A percentile compares a stretch with the other conserved stretches of the same genome.
Conservation (phyloP, 306 rosid species). For the Vigna hirtella region DNA sequence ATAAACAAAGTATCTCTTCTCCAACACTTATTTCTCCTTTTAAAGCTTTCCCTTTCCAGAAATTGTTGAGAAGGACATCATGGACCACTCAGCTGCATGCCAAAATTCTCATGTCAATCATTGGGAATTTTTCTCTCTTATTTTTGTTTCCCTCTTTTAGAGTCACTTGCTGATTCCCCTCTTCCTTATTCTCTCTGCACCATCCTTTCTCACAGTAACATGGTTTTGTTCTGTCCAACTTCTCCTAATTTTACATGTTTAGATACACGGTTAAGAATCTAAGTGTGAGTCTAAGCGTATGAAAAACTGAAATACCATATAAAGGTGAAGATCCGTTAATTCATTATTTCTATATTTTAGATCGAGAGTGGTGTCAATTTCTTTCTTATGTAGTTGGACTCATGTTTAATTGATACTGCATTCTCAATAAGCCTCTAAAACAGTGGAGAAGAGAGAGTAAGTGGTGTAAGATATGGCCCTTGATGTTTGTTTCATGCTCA, state of each 20-base stretch:
- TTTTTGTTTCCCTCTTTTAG: conserved; percentile 40
- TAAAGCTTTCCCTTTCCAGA: conserved; percentile 35
- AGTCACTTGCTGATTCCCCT: conserved; percentile 48
- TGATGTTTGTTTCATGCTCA: background rate
- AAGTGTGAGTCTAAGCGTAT: no score
- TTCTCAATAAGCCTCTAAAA: no score
- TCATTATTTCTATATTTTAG: no score
- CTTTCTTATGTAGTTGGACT: no score
- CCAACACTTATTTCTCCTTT: conserved; percentile 50
- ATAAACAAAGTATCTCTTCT: conserved; percentile 54
- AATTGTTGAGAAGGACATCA: conserved; percentile 42
- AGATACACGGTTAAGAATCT: no score
- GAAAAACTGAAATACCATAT: no score
- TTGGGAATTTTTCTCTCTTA: conserved; percentile 50
- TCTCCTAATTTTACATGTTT: background rate
- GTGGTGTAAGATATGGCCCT: background rate
- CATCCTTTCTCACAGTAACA: conserved; percentile 30
- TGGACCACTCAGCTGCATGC: conserved; percentile 33
- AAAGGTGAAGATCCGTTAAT: no score
- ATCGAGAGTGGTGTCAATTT: no score
- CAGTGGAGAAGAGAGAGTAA: background rate
- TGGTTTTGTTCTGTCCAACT: background rate
- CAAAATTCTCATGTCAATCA: conserved; percentile 60
- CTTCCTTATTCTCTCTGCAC: conserved; percentile 54
- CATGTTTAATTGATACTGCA: no score